Percentiles rank a stretch among this genome's conserved stretches.
Conservation (phyloP, 106 monocot species). For the Allium sativum region DNA sequence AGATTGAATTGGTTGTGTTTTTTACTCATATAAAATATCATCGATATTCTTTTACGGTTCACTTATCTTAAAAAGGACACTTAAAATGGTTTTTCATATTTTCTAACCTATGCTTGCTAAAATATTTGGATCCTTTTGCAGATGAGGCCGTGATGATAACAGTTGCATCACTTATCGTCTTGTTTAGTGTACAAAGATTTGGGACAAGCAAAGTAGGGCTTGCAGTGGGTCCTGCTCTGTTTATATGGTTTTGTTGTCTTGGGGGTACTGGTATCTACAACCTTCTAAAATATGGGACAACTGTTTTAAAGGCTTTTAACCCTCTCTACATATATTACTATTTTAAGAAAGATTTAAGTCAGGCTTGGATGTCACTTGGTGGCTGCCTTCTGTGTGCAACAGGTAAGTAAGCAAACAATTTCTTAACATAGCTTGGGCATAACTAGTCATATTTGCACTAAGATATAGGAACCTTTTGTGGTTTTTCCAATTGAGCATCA, state of each 20-base stretch:
- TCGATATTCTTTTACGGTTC: too few species aligned
- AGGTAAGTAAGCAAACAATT: constrained; percentile 26
- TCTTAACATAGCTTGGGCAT: background rate
- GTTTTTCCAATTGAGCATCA: background rate
- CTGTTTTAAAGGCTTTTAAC: constrained; percentile 73
- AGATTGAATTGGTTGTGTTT: too few species aligned
- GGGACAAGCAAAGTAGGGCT: constrained; percentile 95
- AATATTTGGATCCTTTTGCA: constrained; percentile 23
- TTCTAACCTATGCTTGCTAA: background rate
- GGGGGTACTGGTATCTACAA: constrained; percentile 81
- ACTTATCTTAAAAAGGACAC: too few species aligned
- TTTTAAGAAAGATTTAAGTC: constrained; percentile 58
- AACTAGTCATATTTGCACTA: too few species aligned
- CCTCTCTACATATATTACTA: constrained; percentile 70
- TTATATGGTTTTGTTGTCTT: constrained; percentile 91
- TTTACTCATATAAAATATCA: too few species aligned
- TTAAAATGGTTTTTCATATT: too few species aligned
- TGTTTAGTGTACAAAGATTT: constrained; percentile 88
- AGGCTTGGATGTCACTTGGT: constrained; percentile 91
- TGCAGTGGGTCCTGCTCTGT: constrained; percentile 73
- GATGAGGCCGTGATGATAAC: constrained; percentile 88
- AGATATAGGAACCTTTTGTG: background rate
- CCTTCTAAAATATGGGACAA: constrained; percentile 63
- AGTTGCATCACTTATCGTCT: constrained; percentile 54
- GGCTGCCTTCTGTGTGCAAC: constrained; percentile 95